Evolutionary conservation across 2,329 filamentous ascomycete genomes (phyloP), one percentile per base, ranked within the genome.

Genomic region (Neonectria coccinea): DNA sequence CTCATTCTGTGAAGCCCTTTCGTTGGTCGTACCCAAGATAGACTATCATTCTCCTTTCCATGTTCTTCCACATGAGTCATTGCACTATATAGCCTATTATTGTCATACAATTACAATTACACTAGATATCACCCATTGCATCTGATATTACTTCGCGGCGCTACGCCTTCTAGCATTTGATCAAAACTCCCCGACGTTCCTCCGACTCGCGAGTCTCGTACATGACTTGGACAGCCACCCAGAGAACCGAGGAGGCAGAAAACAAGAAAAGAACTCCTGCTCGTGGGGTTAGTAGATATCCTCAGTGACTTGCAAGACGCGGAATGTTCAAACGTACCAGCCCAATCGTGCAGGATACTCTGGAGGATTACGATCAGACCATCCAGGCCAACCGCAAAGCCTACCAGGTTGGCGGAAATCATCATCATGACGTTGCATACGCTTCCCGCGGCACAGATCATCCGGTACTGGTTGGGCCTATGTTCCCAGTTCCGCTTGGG

Each of bases 381-480:
- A 75, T 99, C 96, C 54, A 97, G 70, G 0, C 97, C 97, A 12
- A 99, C 86, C 0, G 95, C 96, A 79, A 98, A 99, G 0, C 96
- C 96, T 11, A 99, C 94, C 18, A 99, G 81, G 76, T 99, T 99
- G 16, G 95, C 96, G 48, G 88, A 86, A 86, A 98, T 97, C 92
- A 99, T 96, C 91, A 97, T 94, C 52, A 98, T 80, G 25, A 97
- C 86, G 72, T 97, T 97, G 1, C 81, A 87, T 4, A 97, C 92
- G 0, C 89, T 93, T 2, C 95, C 96, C 16, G 92, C 78, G 6
- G 92, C 92, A 77, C 92, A 94, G 3, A 98, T 76, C 78, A 94
- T 86, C 27, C 96, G 88, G 76, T 97, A 97, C 2, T 86, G 78
- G 55, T 89, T 91, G 2, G 92, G 92, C 0, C 85, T 82, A 22